Base-by-base conservation (phyloP, 352 stramenopile genomes). In the Phytopythium mirpurense region DNA sequence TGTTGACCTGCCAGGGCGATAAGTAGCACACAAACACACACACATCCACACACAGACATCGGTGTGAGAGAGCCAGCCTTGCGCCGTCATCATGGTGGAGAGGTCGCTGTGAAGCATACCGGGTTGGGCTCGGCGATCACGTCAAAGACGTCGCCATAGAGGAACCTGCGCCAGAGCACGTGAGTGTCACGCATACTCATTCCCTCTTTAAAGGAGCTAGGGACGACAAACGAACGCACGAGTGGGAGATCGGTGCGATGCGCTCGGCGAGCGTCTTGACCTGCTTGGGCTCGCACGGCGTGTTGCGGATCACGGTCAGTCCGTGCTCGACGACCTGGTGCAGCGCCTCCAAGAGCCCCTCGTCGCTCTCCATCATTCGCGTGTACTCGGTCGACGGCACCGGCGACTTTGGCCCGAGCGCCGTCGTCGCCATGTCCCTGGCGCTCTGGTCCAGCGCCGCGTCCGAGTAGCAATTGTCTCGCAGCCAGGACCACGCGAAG, bases 61-160 rank as follows among this genome's bases (percentile, higher is more conserved):
- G n/a, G n/a, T n/a, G n/a, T n/a, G n/a, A n/a, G n/a, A n/a, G n/a
- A n/a, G n/a, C n/a, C n/a, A n/a, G n/a, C n/a, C n/a, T n/a, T n/a
- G n/a, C n/a, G n/a, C n/a, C n/a, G n/a, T n/a, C n/a, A n/a, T n/a
- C n/a, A n/a, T n/a, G n/a, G n/a, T n/a, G n/a, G n/a, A n/a, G n/a
- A n/a, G n/a, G n/a, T n/a, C n/a, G 11, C 38, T 0, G 41, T 41
- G 11, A 52, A 23, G 4, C 48, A 11, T 67, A 94, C 84, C 32
- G 84, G 84, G 19, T 89, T 83, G 24, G 83, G 76, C 49, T 95
- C 84, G 0, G 79, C 79, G 16, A 95, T 62, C 12, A 95, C 83
- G 41, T 95, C 83, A 34, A 95, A 95, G 18, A 90, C 75, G 34
- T 89, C 72, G n/a, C 83, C 84, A 58, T 95, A 95, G 14, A 92